Conservation (phyloP, 768 basidiomycete genomes). For the Trametes elegans region DNA sequence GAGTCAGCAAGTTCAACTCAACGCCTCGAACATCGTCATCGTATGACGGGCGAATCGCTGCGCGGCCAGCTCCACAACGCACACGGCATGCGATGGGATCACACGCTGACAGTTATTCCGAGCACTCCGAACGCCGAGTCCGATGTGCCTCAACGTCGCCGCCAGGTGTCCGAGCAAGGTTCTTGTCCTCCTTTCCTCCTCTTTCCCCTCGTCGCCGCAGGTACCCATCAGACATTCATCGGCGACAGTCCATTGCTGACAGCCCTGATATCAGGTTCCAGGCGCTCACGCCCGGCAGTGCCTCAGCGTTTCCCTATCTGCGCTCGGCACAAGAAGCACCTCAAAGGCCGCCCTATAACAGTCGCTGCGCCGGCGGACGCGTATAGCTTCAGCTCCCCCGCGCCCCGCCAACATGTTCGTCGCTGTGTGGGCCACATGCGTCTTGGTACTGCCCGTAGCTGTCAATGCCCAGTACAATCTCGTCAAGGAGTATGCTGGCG, state of each 20-base stretch:
- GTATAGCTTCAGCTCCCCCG: background rate
- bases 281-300: background rate
- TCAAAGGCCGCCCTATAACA: slow-evolving; percentile 18
- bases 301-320: background rate
- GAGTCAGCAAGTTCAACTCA: background rate
- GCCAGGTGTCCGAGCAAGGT: too few species aligned
- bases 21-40: background rate
- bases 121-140: slow-evolving; percentile 4
- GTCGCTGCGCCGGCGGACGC: background rate
- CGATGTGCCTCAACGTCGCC: slow-evolving; percentile 9
- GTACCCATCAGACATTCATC: slow-evolving; percentile 5
- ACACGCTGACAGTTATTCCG: slow-evolving; percentile 15
- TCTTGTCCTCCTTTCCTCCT: slow-evolving; percentile 4
- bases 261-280: slow-evolving; percentile 13
- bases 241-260: slow-evolving; percentile 11
- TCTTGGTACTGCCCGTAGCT: slow-evolving; percentile 10
- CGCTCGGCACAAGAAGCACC: slow-evolving; percentile 1
- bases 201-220: slow-evolving; percentile 7
- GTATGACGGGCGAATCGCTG: background rate
- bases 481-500: slow-evolving; percentile 55
- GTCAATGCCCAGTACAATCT: slow-evolving; percentile 42
- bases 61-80: background rate
- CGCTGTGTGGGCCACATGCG: background rate
- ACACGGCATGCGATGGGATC: background rate
- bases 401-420: slow-evolving; percentile 6